phyloP scores from a whole-genome alignment of 257 asterid species.

The Lavandula angustifolia region DNA sequence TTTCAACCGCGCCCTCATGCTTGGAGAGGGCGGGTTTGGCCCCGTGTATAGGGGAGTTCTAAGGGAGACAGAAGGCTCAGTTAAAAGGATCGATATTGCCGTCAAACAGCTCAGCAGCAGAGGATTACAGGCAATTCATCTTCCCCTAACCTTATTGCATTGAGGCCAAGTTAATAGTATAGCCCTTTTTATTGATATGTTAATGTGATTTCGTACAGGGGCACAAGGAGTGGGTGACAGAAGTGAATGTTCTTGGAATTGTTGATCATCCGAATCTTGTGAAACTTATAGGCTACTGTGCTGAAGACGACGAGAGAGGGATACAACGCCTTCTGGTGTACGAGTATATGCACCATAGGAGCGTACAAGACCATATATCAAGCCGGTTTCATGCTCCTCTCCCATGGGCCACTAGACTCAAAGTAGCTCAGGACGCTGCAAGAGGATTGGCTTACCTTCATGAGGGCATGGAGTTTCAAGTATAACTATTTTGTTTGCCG shows the following conservation, averaged over 20 bases:
- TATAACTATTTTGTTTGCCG: conserved; percentile 9
- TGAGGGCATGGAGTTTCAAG: conserved; percentile 96
- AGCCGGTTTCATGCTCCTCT: conserved; percentile 63
- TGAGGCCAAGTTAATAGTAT: too few species aligned
- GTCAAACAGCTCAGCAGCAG: conserved; percentile 93
- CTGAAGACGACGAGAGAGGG: conserved; percentile 91
- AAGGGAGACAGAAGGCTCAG: conserved; percentile 42
- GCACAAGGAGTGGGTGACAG: conserved; percentile 96
- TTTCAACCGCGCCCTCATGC: conserved; percentile 76
- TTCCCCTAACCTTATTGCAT: background rate
- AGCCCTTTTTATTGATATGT: too few species aligned
- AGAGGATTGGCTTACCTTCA: conserved; percentile 83
- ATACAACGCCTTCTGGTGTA: conserved; percentile 81
- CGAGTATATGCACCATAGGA: conserved; percentile 65
- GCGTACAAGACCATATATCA: conserved; percentile 77
- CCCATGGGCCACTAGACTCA: conserved; percentile 74
- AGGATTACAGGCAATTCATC: conserved; percentile 76
- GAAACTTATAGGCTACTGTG: conserved; percentile 76
- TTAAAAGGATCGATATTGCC: conserved; percentile 59
- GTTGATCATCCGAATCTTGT: conserved; percentile 90
- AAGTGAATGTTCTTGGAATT: conserved; percentile 80
- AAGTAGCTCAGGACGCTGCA: conserved; percentile 76
- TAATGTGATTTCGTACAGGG: conserved; percentile 46
- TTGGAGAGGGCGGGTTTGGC: conserved; percentile 93
- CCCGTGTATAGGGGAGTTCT: conserved; percentile 69